Conservation (phyloP, 2,329 filamentous ascomycete genomes). For the Penicillium sp. region DNA sequence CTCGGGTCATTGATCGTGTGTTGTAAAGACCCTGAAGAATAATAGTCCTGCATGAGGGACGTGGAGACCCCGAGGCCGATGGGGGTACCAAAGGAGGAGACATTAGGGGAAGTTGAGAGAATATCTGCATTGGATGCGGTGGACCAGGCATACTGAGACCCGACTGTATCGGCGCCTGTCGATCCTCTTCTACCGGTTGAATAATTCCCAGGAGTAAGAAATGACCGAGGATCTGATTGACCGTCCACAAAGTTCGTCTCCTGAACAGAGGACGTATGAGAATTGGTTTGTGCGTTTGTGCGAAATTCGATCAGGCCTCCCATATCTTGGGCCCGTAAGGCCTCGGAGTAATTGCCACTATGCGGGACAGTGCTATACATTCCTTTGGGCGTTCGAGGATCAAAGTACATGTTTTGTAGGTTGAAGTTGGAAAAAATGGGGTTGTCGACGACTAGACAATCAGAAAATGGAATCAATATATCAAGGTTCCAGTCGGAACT, state of each 20-base stretch:
- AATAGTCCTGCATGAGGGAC: conserved; percentile 20
- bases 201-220: conserved; percentile 16
- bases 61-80: conserved; percentile 4
- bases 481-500: conserved; percentile 10
- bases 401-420: conserved; percentile 7
- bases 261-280: conserved; percentile 7
- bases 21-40: conserved; percentile 2
- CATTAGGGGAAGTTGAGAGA: conserved; percentile 6
- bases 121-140: conserved; percentile 16
- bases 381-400: conserved; percentile 1
- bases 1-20: not conserved
- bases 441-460: not conserved
- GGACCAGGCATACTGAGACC: conserved; percentile 24
- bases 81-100: conserved; percentile 7
- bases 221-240: conserved; percentile 12
- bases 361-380: conserved; percentile 3
- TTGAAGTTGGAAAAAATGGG: not conserved
- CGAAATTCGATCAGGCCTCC: conserved; percentile 12
- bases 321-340: conserved; percentile 4
- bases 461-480: not conserved
- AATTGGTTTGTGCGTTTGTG: conserved; percentile 7
- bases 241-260: conserved; percentile 4
- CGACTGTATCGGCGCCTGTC: conserved; percentile 15
- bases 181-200: conserved; percentile 16
- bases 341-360: not conserved